phyloP scores from a whole-genome alignment of 192 early-diverging fungal genomes.

The Funneliformis geosporum region DNA sequence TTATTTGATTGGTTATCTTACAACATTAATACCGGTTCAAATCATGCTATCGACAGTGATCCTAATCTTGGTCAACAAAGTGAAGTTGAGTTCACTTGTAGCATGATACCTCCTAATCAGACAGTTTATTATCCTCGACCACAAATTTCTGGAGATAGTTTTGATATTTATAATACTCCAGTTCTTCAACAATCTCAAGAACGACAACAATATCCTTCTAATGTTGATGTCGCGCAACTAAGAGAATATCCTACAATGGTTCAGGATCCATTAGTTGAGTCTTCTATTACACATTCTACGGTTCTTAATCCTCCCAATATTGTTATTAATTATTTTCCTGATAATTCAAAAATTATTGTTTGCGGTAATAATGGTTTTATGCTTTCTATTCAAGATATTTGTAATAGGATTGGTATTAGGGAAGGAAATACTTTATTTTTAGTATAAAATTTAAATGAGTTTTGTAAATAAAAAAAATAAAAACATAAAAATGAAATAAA shows the following conservation, averaged over 20 bases:
- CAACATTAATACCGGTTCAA: not conserved
- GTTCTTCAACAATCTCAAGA: not conserved
- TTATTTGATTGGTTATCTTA: not conserved
- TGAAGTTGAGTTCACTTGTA: not conserved
- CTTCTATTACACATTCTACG: not conserved
- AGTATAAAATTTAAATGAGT: not conserved
- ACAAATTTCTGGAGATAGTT: not conserved
- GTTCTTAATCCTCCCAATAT: no score
- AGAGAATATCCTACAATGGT: no score
- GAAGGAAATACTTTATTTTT: not conserved
- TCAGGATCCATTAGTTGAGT: not conserved
- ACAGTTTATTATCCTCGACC: not conserved
- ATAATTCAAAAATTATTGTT: not conserved
- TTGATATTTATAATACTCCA: not conserved
- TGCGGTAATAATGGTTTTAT: not conserved
- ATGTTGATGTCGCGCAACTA: no score
- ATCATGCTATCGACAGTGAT: not conserved
- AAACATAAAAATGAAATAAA: no score
- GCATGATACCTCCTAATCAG: not conserved
- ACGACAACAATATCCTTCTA: not conserved
- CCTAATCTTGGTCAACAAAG: no score
- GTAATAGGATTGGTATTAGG: not conserved
- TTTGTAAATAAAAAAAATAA: no score
- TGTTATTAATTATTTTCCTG: not conserved
- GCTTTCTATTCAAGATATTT: not conserved